phyloP scores from a whole-genome alignment of 495 filamentous ascomycete species.

The Rhypophila decipiens region DNA sequence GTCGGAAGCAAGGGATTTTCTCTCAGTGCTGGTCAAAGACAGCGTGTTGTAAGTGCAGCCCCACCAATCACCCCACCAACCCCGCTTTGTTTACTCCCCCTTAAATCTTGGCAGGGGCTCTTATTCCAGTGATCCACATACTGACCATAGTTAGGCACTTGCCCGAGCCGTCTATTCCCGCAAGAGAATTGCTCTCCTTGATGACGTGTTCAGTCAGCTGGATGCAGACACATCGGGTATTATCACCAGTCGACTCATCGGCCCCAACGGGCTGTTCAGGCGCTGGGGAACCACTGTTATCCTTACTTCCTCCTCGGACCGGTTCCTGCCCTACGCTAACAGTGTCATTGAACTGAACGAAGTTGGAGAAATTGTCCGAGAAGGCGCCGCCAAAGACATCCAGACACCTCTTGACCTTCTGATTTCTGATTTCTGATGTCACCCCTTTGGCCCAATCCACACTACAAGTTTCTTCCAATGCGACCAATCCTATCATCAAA shows the following conservation, averaged over 20 bases:
- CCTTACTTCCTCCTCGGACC: constrained; percentile 34
- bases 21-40: constrained; percentile 60
- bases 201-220: constrained; percentile 42
- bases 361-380: constrained; percentile 34
- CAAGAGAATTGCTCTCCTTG: constrained; percentile 14
- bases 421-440: too few species aligned
- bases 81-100: too few species aligned
- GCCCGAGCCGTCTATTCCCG: constrained; percentile 18
- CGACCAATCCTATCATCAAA: constrained; percentile 9
- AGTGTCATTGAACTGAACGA: constrained; percentile 37
- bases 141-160: too few species aligned
- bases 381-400: constrained; percentile 20
- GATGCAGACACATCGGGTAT: constrained; percentile 36
- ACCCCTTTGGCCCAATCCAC: too few species aligned
- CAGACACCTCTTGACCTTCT: too few species aligned
- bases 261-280: constrained; percentile 47
- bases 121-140: too few species aligned
- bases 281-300: constrained; percentile 44
- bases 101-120: too few species aligned
- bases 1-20: constrained; percentile 59
- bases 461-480: too few species aligned
- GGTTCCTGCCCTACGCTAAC: constrained; percentile 36
- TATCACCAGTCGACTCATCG: constrained; percentile 44
- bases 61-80: too few species aligned
- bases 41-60: constrained; percentile 44